These are phyloP conservation scores for Filosporella fistucella DNA, from an alignment of 495 filamentous ascomycete genomes.

Conservation along the genomic window DNA sequence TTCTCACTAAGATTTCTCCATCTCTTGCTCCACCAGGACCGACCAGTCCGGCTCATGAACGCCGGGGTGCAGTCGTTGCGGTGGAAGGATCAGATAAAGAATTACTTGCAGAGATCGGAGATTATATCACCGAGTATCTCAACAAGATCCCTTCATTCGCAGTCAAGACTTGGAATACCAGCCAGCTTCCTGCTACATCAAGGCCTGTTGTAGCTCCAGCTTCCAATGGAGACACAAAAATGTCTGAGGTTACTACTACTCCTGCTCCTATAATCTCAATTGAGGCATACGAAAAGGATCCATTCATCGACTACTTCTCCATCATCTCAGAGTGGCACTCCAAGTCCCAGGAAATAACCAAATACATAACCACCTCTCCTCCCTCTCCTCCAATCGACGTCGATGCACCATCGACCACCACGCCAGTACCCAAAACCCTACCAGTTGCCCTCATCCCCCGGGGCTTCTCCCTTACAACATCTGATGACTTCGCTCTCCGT, in stretches of 20 bases:
- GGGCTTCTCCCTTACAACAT: slow-evolving; percentile 70
- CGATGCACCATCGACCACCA: not conserved
- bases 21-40: slow-evolving; percentile 46
- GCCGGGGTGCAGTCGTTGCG: slow-evolving; percentile 74
- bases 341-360: slow-evolving; percentile 59
- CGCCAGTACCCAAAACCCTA: slow-evolving; percentile 15
- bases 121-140: slow-evolving; percentile 58
- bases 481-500: slow-evolving; percentile 65
- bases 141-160: slow-evolving; percentile 51
- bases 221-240: slow-evolving; percentile 2
- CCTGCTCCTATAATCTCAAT: not conserved
- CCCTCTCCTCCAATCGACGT: not conserved
- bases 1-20: slow-evolving; percentile 65
- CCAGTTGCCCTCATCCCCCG: slow-evolving; percentile 69
- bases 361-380: slow-evolving; percentile 49
- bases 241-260: slow-evolving; percentile 3
- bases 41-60: slow-evolving; percentile 34
- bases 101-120: slow-evolving; percentile 49
- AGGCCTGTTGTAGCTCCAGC: not conserved
- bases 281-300: slow-evolving; percentile 24
- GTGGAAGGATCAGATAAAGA: slow-evolving; percentile 67
- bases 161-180: slow-evolving; percentile 45
- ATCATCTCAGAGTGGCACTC: slow-evolving; percentile 69
- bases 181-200: not conserved
- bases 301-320: slow-evolving; percentile 61